A percentile compares a stretch with the other conserved stretches of the same genome.
These are phyloP conservation scores for Saccharomyces cerevisiae DNA, from an alignment of 805 yeast species.

Conservation along the genomic window DNA sequence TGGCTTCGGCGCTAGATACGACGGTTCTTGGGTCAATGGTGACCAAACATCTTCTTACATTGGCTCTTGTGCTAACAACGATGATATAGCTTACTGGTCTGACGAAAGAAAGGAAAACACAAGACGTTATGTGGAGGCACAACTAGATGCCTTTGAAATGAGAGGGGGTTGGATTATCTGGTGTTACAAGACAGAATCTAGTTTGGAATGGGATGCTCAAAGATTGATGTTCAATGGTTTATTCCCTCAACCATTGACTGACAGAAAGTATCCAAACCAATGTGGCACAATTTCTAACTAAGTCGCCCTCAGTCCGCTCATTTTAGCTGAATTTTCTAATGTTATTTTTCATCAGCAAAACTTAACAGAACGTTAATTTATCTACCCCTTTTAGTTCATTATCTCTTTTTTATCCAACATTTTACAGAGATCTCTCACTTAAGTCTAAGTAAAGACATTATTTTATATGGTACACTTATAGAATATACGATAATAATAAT, in stretches of 20 bases:
- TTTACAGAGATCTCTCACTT: background rate
- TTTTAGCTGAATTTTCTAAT: background rate
- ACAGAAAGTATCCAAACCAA: constrained; percentile 63
- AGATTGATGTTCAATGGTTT: constrained; percentile 47
- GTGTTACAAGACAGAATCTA: constrained; percentile 83
- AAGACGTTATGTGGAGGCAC: constrained; percentile 78
- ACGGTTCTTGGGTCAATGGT: constrained; percentile 40
- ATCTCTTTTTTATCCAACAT: background rate
- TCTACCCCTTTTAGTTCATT: background rate
- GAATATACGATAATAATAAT: background rate
- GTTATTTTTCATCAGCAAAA: background rate
- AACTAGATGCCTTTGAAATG: constrained; percentile 73
- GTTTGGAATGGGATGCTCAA: constrained; percentile 81
- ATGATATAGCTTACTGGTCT: constrained; percentile 49
- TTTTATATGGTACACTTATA: background rate
- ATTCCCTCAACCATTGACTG: constrained; percentile 74
- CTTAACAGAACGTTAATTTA: background rate
- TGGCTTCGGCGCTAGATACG: constrained; percentile 72
- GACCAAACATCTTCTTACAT: constrained; percentile 32
- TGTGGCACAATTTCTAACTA: constrained; percentile 31
- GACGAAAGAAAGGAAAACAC: constrained; percentile 45
- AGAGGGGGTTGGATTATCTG: constrained; percentile 87
- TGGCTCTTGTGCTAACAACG: constrained; percentile 55
- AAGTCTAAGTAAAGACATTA: background rate
- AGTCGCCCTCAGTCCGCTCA: background rate